These are phyloP conservation scores for Tuber aestivum DNA, from an alignment of 495 filamentous ascomycete genomes.

Conservation along the genomic window DNA sequence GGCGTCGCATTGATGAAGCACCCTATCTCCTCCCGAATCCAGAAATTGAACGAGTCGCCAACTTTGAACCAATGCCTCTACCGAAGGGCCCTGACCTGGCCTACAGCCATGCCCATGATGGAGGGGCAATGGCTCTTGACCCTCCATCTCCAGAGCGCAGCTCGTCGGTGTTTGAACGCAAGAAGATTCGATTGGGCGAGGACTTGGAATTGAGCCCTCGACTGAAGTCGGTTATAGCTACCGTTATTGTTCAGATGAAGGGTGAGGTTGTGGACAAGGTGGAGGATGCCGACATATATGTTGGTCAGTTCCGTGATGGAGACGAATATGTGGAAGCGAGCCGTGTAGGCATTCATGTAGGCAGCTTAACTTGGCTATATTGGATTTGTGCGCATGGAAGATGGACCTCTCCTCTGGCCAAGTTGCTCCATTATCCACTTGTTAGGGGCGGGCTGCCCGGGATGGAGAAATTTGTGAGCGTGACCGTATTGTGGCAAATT, in stretches of 20 bases:
- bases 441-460: slow-evolving; percentile 68
- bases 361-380: slow-evolving; percentile 90
- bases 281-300: slow-evolving; percentile 68
- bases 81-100: slow-evolving; percentile 34
- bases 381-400: slow-evolving; percentile 78
- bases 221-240: slow-evolving; percentile 60
- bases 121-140: slow-evolving; percentile 31
- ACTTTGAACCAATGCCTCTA: slow-evolving; percentile 23
- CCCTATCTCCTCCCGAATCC: slow-evolving; percentile 87
- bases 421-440: slow-evolving; percentile 84
- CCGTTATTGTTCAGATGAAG: slow-evolving; percentile 61
- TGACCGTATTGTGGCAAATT: background rate
- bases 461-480: slow-evolving; percentile 57
- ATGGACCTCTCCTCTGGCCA: slow-evolving; percentile 74
- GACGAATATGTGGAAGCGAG: slow-evolving; percentile 70
- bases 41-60: slow-evolving; percentile 52
- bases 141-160: slow-evolving; percentile 31
- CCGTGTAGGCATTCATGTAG: slow-evolving; percentile 69
- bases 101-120: slow-evolving; percentile 38
- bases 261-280: slow-evolving; percentile 62
- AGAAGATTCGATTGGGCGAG: slow-evolving; percentile 59
- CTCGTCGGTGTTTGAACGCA: slow-evolving; percentile 61
- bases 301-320: slow-evolving; percentile 83
- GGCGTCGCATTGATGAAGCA: slow-evolving; percentile 74
- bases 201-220: slow-evolving; percentile 66